Percentiles rank a stretch among this genome's conserved stretches.
phyloP scores from a whole-genome alignment of 441 rosid species.

The Sinapis alba region DNA sequence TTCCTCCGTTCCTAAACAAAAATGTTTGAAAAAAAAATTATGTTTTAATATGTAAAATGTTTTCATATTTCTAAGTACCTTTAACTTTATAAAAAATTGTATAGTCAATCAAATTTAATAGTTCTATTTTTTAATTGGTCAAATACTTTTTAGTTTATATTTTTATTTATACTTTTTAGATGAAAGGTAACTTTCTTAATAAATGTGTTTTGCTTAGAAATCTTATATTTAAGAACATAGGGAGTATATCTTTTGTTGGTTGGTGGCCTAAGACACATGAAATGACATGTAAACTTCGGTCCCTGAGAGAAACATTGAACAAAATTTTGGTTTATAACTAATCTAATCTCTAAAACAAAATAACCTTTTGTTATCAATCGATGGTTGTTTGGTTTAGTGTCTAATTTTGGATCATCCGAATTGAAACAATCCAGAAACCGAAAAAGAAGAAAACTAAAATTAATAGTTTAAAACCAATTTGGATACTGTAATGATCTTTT shows the following conservation, averaged over 20 bases:
- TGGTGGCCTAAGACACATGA: conserved; percentile 24
- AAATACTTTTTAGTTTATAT: no score
- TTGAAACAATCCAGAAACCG: neutral
- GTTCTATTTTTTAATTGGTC: no score
- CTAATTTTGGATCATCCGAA: neutral
- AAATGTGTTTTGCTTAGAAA: no score
- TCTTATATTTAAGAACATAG: no score
- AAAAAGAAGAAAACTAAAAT: neutral
- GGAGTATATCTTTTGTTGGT: neutral
- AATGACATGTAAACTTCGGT: neutral
- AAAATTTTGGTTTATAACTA: neutral
- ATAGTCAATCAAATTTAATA: no score
- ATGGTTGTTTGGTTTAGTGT: conserved; percentile 1
- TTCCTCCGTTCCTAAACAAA: no score
- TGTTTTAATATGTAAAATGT: no score
- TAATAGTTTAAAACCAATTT: neutral
- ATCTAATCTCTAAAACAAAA: neutral
- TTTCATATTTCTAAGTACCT: no score
- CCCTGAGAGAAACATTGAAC: conserved; percentile 8
- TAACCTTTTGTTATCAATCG: neutral
- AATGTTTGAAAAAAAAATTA: no score
- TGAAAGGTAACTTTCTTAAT: no score
- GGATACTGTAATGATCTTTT: neutral
- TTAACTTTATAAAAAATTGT: no score
- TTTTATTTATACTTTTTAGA: no score